Evolutionary conservation across 140 eudicot species (phyloP), one percentile per base, ranked within the genome.

Genomic region (Stevia rebaudiana): DNA sequence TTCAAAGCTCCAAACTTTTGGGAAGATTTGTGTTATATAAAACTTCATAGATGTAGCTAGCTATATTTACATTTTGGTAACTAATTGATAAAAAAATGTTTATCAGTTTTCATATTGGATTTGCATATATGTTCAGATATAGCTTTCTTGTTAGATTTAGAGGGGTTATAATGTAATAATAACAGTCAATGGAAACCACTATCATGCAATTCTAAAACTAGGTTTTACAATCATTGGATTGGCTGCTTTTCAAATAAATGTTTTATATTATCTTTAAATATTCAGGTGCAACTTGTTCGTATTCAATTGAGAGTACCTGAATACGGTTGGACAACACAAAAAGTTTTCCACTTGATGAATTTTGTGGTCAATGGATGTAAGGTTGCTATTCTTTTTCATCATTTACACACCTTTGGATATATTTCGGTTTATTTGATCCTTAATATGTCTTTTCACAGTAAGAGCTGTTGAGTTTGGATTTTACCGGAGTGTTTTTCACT

Each of bases 241-340:
- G 42, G 63, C 0, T 58, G 47, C 43, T 56, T 31, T 25, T 15
- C 16, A 31, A 30, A 28, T 28, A 4, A 28, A 28, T 28, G 33
- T 8, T 15, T 8, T 2, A 33, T 58, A 16, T 58, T 35, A 7
- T 55, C 16, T 49, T 5, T 9, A 5, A 47, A 62, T 59, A 22
- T 42, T 13, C 70, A 89, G 97, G 82, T 83, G 63, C 95, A 89
- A 81, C 81, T 89, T 16, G 72, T 86, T 18, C 85, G 97, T 6
- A 89, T 89, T 31, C 86, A 89, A 54, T 19, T 79, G 64, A 79
- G 97, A 69, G 92, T 86, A 62, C 95, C 95, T 6, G 95, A 83
- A 55, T 83, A 65, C 22, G 97, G 97, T 33, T 89, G 97, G 95
- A 89, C 97, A 9, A 89, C 95, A 13, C 97, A 89, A 73, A 89